phyloP scores from a whole-genome alignment of 495 filamentous ascomycete genomes.

The Schizothecium vesticola region DNA sequence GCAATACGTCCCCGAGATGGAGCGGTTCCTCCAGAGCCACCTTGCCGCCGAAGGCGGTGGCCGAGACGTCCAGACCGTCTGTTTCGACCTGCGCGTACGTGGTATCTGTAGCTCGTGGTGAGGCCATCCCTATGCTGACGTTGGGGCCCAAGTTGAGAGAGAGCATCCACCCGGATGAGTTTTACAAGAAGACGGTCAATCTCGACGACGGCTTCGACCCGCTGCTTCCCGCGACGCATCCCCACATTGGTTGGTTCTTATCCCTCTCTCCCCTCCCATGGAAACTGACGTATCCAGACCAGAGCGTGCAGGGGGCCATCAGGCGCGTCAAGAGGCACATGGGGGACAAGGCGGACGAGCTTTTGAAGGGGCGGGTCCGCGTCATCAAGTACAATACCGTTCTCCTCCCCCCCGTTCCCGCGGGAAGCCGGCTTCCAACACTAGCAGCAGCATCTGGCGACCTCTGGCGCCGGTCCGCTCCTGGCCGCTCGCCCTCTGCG shows the following conservation, averaged over 20 bases:
- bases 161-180: conserved; percentile 1
- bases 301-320: neutral
- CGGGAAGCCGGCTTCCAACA: neutral
- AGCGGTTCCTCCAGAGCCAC: neutral
- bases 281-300: neutral
- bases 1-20: conserved; percentile 3
- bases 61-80: neutral
- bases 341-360: neutral
- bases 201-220: conserved; percentile 7
- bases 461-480: neutral
- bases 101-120: no score
- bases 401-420: neutral
- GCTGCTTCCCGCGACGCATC: conserved; percentile 2
- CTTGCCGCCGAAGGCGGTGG: neutral
- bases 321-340: neutral
- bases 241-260: neutral
- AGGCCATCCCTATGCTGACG: no score
- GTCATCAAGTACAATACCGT: neutral
- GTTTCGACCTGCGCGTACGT: conserved; percentile 4
- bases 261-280: neutral
- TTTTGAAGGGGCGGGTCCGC: neutral
- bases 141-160: neutral
- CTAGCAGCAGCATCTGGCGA: neutral
- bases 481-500: conserved; percentile 4
- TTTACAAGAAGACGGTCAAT: neutral